A percentile compares a stretch with the other conserved stretches of the same genome.
These are phyloP conservation scores for Arabidopsis hybrid DNA, from an alignment of 441 rosid species.

Conservation along the genomic window DNA sequence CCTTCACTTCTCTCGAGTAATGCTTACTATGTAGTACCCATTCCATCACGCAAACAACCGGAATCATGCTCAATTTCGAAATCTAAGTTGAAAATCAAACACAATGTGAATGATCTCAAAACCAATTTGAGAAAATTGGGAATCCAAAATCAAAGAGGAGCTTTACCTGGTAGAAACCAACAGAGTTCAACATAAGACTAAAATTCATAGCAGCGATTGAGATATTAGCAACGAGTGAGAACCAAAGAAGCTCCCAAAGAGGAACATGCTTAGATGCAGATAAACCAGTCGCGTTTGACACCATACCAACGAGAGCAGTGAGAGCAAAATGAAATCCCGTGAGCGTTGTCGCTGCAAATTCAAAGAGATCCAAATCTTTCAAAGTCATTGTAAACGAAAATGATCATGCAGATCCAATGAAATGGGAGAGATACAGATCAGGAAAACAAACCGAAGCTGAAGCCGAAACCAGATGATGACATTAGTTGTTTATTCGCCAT, in stretches of 20 bases:
- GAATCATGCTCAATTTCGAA: conserved; percentile 97
- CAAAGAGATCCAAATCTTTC: conserved; percentile 15
- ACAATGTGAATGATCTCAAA: neutral
- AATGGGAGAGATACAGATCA: conserved; percentile 3
- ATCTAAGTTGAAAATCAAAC: conserved; percentile 50
- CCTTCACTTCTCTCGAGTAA: conserved; percentile 81
- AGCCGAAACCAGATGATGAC: conserved; percentile 77
- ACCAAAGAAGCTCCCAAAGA: conserved; percentile 97
- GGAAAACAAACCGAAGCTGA: conserved; percentile 67
- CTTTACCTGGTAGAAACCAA: conserved; percentile 87
- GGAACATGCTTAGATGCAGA: conserved; percentile 85
- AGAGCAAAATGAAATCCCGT: conserved; percentile 95
- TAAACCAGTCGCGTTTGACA: conserved; percentile 91
- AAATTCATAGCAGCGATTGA: conserved; percentile 97
- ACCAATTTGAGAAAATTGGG: neutral
- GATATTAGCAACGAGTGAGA: conserved; percentile 79
- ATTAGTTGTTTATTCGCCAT: conserved; percentile 95
- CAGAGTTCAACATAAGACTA: conserved; percentile 96
- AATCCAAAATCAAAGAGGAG: neutral
- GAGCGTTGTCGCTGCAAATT: conserved; percentile 77
- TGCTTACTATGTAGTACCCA: conserved; percentile 87
- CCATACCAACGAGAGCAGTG: conserved; percentile 88
- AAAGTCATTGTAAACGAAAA: neutral
- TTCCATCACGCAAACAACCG: conserved; percentile 94
- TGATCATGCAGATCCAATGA: conserved; percentile 16